Evolutionary conservation across 2,329 filamentous ascomycete genomes (phyloP), one percentile per base, ranked within the genome.

Genomic region (Pseudocercospora crystallina): DNA sequence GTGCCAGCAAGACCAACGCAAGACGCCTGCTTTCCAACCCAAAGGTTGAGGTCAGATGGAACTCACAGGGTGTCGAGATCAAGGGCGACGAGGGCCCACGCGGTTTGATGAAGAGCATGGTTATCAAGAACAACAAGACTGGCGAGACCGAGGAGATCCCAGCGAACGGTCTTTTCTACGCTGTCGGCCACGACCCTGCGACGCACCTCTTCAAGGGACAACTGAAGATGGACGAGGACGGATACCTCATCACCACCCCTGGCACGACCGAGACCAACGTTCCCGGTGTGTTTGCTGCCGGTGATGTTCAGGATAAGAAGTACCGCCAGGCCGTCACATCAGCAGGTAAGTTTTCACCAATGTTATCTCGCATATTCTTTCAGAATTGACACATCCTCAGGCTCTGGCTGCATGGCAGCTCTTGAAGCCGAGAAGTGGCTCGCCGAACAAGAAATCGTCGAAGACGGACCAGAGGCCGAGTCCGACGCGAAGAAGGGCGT

Each of bases 271-370:
- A 87, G 67, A 99, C 94, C 41, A 96, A 84, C 72, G 73, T 96
- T 5, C 83, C 90, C 68, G 94, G 94, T 70, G 90, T 99, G 14
- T 99, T 96, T 69, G 94, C 94, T 33, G 94, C 92, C 8, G 94
- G 94, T 58, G 94, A 99, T 69, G 95, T 99, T 8, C 94, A 99
- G 78, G 95, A 99, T 71, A 99, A 97, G 85, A 84, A 86, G 69
- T 99, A 99, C 73, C 84, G 94, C 70, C 94, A 99, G 77, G 94
- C 94, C 40, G 95, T 99, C 61, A 99, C 94, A 59, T 96, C 91
- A 75, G 94, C 94, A 63, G 92, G 90, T 90, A 78, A 69, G 85
- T 82, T 61, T 30, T 14, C 13, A 43, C 8, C 35, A 29, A 17
- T 34, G 7, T 41, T 12, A 8, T 9, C 2, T 36, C 11, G 10